Percentiles rank a stretch among this genome's conserved stretches.
phyloP scores from a whole-genome alignment of 331 rosid genomes.

The Phaseolus coccineus region DNA sequence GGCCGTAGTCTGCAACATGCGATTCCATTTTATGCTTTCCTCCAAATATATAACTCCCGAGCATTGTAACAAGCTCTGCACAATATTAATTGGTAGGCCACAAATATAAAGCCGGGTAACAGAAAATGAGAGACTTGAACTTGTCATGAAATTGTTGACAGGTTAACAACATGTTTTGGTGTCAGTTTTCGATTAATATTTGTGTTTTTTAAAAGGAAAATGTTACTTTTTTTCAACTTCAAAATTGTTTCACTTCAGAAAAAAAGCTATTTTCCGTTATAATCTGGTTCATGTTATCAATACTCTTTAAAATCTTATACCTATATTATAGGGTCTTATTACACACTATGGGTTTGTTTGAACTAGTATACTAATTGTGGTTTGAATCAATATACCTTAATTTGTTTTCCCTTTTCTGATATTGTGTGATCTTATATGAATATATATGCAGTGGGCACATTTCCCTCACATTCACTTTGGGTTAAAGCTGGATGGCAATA shows the following conservation, averaged over 20 bases:
- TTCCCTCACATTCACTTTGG: conserved; percentile 98
- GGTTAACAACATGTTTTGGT: neutral
- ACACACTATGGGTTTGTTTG: neutral
- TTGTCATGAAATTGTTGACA: neutral
- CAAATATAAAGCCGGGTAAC: neutral
- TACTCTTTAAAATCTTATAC: too few species aligned
- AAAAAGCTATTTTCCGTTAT: too few species aligned
- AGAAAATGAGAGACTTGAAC: conserved; percentile 8
- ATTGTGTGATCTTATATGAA: neutral
- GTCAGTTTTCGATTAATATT: too few species aligned
- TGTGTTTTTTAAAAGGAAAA: neutral
- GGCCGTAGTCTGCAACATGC: neutral
- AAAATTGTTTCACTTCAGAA: too few species aligned
- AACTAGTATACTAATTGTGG: neutral
- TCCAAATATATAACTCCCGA: neutral
- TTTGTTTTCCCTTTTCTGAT: neutral
- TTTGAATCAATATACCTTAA: conserved; percentile 6
- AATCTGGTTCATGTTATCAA: too few species aligned
- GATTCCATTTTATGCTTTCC: neutral
- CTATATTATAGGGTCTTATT: neutral
- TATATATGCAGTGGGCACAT: conserved; percentile 94
- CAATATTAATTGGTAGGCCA: neutral
- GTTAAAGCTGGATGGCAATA: conserved; percentile 85
- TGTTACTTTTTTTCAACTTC: too few species aligned
- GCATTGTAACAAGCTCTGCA: neutral